Evolutionary conservation across 129 eudicot genomes (phyloP).

Genomic region (Chrysanthemum lavandulifolium): DNA sequence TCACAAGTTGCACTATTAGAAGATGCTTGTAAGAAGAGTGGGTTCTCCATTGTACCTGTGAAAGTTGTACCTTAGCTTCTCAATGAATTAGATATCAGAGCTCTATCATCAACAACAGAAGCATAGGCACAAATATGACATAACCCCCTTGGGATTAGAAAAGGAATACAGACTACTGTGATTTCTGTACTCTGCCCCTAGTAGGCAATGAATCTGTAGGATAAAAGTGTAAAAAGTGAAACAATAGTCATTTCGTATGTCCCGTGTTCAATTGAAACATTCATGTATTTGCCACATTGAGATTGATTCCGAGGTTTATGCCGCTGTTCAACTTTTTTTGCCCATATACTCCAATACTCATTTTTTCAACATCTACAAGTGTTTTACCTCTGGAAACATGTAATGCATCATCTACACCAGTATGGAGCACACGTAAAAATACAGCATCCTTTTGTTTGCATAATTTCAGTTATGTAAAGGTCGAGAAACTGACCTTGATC

Average conservation of each 20-base stretch:
- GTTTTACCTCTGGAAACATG: no score
- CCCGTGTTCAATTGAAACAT: not conserved
- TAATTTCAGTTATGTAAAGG: no score
- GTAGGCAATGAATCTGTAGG: not conserved
- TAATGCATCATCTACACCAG: no score
- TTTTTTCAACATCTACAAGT: no score
- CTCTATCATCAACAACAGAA: conserved; percentile 20
- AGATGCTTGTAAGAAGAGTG: conserved; percentile 64
- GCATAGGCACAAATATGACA: not conserved
- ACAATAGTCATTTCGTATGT: not conserved
- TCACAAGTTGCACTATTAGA: conserved; percentile 63
- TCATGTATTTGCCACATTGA: not conserved
- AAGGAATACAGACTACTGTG: no score
- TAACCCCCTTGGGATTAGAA: not conserved
- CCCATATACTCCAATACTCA: no score
- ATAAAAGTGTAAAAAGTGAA: not conserved
- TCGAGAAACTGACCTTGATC: no score
- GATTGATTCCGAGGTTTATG: not conserved
- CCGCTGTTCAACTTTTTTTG: no score
- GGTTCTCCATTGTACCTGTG: conserved; percentile 54
- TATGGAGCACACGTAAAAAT: no score
- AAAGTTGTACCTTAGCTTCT: conserved; percentile 58
- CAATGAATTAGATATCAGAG: conserved; percentile 47
- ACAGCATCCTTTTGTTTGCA: no score
- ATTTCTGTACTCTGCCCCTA: not conserved